A percentile compares a stretch with the other conserved stretches of the same genome.
Evolutionary conservation across 306 rosid species (phyloP).

Genomic region (Lathyrus oleraceus): DNA sequence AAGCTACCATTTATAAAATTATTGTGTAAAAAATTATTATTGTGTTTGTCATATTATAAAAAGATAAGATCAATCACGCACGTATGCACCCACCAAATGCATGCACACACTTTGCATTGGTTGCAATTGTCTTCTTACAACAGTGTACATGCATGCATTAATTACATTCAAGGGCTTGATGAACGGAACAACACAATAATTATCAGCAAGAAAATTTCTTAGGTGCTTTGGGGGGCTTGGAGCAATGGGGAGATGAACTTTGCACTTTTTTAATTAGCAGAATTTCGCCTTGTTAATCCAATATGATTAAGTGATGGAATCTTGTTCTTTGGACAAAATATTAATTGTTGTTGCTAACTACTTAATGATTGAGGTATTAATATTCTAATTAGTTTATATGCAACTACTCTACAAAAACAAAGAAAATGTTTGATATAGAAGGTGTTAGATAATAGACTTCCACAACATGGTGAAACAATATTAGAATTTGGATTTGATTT

Average conservation of each 20-base stretch:
- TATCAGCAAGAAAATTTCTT: not conserved
- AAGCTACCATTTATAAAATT: conserved; percentile 6
- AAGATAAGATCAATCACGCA: conserved; percentile 30
- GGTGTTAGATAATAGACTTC: not conserved
- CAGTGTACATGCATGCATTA: not conserved
- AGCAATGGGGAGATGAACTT: conserved; percentile 35
- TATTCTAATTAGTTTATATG: not conserved
- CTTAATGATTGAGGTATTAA: conserved; percentile 16
- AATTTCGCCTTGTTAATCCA: not conserved
- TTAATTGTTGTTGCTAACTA: not conserved
- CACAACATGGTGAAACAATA: too few species aligned
- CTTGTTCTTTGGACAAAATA: conserved; percentile 17
- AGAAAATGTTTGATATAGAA: not conserved
- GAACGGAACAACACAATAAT: conserved; percentile 20
- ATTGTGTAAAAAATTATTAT: too few species aligned
- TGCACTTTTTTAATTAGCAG: not conserved
- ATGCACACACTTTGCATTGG: conserved; percentile 31
- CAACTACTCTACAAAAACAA: not conserved
- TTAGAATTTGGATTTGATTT: too few species aligned
- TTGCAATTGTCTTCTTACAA: conserved; percentile 24
- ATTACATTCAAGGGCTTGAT: not conserved
- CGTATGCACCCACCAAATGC: conserved; percentile 37
- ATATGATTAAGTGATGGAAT: conserved; percentile 18
- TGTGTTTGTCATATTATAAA: not conserved
- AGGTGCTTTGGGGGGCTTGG: not conserved